These are phyloP conservation scores for Wickerhamiella sergipiensis DNA, from an alignment of 805 yeast species.

Conservation along the genomic window DNA sequence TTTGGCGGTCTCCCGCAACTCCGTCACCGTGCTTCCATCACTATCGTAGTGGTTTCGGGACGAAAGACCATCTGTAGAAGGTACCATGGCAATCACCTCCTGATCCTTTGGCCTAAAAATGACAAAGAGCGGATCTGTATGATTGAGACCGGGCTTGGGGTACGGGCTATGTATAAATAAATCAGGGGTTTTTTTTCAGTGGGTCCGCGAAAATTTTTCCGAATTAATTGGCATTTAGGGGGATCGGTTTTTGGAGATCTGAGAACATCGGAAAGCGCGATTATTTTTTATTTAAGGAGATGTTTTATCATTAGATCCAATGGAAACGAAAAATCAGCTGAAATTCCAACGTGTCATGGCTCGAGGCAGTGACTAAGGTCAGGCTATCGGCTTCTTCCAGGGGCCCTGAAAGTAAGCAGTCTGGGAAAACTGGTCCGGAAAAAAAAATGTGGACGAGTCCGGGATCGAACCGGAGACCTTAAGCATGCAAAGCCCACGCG, in stretches of 20 bases:
- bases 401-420: not conserved
- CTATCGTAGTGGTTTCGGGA: not conserved
- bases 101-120: not conserved
- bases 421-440: not conserved
- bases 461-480: constrained; percentile 16
- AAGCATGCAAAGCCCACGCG: constrained; percentile 16
- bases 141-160: not conserved
- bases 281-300: too few species aligned
- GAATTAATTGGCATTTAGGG: not conserved
- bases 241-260: not conserved
- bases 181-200: not conserved
- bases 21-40: not conserved
- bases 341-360: not conserved
- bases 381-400: too few species aligned
- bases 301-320: too few species aligned
- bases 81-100: not conserved
- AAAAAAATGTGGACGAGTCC: constrained; percentile 11
- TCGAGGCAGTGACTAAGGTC: not conserved
- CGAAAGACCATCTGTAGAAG: not conserved
- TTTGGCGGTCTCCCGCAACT: not conserved
- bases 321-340: not conserved
- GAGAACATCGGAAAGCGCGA: too few species aligned
- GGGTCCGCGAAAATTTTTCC: not conserved
- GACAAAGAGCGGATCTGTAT: not conserved
- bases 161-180: not conserved